Percentiles rank a stretch among this genome's conserved stretches.
Conservation (phyloP, 495 filamentous ascomycete genomes). For the Patellaria atrata region DNA sequence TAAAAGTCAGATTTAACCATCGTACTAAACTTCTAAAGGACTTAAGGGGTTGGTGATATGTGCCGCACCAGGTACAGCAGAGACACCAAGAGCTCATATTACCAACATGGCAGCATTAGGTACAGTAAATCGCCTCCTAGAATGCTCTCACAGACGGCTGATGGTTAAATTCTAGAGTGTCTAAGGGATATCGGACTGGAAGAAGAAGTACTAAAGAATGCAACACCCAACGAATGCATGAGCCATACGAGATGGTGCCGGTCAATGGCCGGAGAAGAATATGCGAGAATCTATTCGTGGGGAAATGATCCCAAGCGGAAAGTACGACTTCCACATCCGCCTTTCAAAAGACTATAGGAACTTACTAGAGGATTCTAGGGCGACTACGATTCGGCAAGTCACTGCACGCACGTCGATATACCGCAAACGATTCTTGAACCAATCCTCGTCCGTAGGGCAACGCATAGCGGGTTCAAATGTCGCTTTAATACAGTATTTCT, state of each 20-base stretch:
- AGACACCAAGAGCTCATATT: constrained; percentile 42
- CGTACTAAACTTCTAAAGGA: too few species aligned
- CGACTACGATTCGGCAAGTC: constrained; percentile 35
- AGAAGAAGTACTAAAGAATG: constrained; percentile 27
- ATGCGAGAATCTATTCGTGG: constrained; percentile 38
- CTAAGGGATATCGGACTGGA: constrained; percentile 43
- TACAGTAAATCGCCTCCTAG: constrained; percentile 5
- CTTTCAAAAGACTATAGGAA: neutral
- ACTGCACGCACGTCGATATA: constrained; percentile 31
- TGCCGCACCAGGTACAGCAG: constrained; percentile 32
- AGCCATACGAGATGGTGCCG: constrained; percentile 38
- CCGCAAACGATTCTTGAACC: constrained; percentile 35
- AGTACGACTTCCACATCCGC: constrained; percentile 12
- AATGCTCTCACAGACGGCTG: neutral
- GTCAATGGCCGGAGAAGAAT: constrained; percentile 41
- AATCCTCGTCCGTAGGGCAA: constrained; percentile 29
- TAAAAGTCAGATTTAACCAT: too few species aligned
- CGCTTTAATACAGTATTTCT: constrained; percentile 30
- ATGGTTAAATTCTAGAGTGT: constrained; percentile 30
- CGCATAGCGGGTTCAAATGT: constrained; percentile 26
- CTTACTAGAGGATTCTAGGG: constrained; percentile 24
- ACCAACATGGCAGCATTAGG: constrained; percentile 45
- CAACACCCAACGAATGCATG: constrained; percentile 30
- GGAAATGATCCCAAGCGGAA: constrained; percentile 33
- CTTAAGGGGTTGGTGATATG: constrained; percentile 36